Conservation (phyloP, 768 basidiomycete species). For the Pleurotus salmoneostramineus region DNA sequence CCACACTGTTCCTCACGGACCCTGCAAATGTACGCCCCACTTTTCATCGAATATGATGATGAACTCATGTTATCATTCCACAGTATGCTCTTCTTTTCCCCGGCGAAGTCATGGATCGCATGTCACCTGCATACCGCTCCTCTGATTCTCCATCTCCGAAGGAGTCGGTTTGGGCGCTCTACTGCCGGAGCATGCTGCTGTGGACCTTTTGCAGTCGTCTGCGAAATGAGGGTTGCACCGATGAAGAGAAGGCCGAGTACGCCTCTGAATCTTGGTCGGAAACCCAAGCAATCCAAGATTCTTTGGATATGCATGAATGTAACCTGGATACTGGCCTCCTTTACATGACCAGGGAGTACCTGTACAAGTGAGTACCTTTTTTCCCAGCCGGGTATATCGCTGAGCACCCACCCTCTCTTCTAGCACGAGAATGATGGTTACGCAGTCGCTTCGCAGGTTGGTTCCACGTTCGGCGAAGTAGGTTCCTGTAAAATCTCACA, state of each 20-base stretch:
- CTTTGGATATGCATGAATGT: constrained; percentile 64
- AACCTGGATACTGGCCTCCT: constrained; percentile 65
- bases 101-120: constrained; percentile 60
- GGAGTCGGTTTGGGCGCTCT: constrained; percentile 79
- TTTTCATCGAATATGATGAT: constrained; percentile 6
- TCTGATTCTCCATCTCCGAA: constrained; percentile 54
- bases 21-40: constrained; percentile 56
- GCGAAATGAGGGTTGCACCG: constrained; percentile 32
- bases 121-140: constrained; percentile 32
- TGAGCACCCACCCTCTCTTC: constrained; percentile 5
- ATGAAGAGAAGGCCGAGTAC: constrained; percentile 54
- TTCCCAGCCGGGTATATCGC: constrained; percentile 8
- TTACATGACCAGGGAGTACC: constrained; percentile 65
- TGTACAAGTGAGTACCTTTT: constrained; percentile 59
- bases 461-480: constrained; percentile 22
- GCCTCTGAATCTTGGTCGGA: constrained; percentile 65
- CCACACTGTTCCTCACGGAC: constrained; percentile 57
- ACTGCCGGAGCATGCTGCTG: constrained; percentile 77
- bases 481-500: constrained; percentile 13
- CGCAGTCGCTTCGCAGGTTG: constrained; percentile 62
- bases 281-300: constrained; percentile 61
- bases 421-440: constrained; percentile 63
- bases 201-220: constrained; percentile 70
- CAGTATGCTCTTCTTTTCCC: constrained; percentile 71
- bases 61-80: constrained; percentile 10